phyloP scores from a whole-genome alignment of 257 asterid genomes.

The Thymus mandschuricus region DNA sequence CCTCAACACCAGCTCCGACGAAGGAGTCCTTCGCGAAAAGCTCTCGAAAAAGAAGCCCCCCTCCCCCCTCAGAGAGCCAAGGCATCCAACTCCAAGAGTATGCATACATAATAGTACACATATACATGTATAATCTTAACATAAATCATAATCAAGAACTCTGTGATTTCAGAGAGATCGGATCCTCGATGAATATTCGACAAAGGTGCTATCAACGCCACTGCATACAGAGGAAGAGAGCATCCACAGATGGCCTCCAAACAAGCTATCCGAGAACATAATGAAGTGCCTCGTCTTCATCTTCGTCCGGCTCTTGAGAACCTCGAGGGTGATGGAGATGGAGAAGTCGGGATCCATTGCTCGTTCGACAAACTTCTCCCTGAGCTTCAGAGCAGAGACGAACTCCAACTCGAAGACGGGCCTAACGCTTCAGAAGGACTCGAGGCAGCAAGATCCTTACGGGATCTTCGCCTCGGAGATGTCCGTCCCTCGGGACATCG shows the following conservation, averaged over 20 bases:
- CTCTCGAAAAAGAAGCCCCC: constrained; percentile 49
- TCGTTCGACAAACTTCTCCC: constrained; percentile 65
- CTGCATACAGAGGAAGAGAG: constrained; percentile 62
- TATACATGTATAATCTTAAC: background rate
- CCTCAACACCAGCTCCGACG: constrained; percentile 36
- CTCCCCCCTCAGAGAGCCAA: constrained; percentile 63
- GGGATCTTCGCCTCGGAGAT: constrained; percentile 67
- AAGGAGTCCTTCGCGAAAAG: constrained; percentile 43
- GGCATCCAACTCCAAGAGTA: constrained; percentile 78
- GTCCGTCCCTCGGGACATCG: constrained; percentile 72
- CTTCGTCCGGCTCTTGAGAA: constrained; percentile 70
- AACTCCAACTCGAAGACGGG: constrained; percentile 40
- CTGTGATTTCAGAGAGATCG: constrained; percentile 60
- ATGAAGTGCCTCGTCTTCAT: constrained; percentile 81
- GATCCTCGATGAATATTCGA: constrained; percentile 38
- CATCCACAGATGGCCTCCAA: constrained; percentile 73
- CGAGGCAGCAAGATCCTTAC: constrained; percentile 92
- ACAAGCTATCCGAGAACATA: constrained; percentile 86
- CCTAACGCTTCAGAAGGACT: constrained; percentile 57
- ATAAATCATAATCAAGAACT: background rate
- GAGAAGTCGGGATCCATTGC: constrained; percentile 77
- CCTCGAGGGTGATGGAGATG: constrained; percentile 74
- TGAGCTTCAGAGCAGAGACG: constrained; percentile 76
- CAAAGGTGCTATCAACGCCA: constrained; percentile 47
- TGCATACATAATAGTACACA: background rate